These are phyloP conservation scores for Ogataea glucozyma DNA, from an alignment of 805 yeast species.

Conservation along the genomic window DNA sequence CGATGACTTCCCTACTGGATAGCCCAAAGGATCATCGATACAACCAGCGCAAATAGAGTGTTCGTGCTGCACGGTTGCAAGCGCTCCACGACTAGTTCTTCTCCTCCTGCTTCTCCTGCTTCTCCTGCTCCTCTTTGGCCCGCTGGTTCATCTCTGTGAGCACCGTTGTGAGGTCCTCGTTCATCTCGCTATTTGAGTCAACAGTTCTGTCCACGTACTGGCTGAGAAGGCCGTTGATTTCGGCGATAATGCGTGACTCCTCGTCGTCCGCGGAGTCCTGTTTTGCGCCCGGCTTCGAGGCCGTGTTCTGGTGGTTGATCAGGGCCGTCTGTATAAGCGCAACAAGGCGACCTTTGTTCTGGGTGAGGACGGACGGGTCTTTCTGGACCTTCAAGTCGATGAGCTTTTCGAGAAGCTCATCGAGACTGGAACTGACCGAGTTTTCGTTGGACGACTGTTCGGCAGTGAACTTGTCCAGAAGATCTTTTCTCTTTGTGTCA, in stretches of 20 bases:
- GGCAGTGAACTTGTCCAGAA: constrained; percentile 43
- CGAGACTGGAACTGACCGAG: constrained; percentile 1
- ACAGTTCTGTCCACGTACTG: constrained; percentile 23
- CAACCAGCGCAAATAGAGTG: too few relatives aligned
- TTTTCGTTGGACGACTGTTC: constrained; percentile 20
- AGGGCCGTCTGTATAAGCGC: constrained; percentile 56
- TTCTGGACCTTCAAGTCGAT: constrained; percentile 47
- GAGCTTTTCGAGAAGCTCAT: constrained; percentile 30
- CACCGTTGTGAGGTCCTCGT: constrained; percentile 14
- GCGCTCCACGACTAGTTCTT: background rate
- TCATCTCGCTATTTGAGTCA: constrained; percentile 15
- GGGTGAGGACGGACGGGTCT: constrained; percentile 47
- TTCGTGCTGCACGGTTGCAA: too few relatives aligned
- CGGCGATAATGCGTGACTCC: constrained; percentile 18
- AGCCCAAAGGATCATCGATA: too few relatives aligned
- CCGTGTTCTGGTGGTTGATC: constrained; percentile 29
- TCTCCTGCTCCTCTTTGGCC: background rate
- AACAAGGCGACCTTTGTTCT: constrained; percentile 51
- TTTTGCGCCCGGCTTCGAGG: constrained; percentile 1
- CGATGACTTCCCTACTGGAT: too few relatives aligned
- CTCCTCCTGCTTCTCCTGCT: too few relatives aligned
- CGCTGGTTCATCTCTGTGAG: constrained; percentile 16
- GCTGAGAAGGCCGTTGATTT: constrained; percentile 22
- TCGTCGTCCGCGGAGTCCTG: constrained; percentile 13
- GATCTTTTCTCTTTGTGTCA: constrained; percentile 44